Conservation (phyloP, 805 yeast genomes). For the Monosporozyma solicola region DNA sequence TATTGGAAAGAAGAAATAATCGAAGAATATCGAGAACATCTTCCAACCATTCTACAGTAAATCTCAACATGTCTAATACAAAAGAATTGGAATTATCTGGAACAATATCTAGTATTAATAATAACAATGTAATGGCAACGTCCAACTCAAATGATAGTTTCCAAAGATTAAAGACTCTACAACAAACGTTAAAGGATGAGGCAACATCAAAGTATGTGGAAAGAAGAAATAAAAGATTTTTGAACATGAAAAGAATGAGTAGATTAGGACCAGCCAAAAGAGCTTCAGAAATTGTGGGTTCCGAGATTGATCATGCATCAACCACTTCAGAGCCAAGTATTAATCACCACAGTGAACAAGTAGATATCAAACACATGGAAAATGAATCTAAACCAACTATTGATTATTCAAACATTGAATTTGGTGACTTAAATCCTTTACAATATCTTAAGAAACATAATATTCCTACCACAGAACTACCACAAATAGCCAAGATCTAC, state of each 20-base stretch:
- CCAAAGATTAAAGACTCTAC: conserved; percentile 16
- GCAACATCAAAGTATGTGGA: conserved; percentile 17
- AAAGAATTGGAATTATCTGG: background rate
- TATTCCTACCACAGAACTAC: conserved; percentile 31
- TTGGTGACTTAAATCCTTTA: conserved; percentile 34
- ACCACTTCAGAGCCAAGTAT: background rate
- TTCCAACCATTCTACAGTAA: conserved; percentile 1
- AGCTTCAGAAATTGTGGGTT: conserved; percentile 8
- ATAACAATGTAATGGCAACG: background rate
- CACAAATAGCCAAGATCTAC: conserved; percentile 30
- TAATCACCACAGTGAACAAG: background rate
- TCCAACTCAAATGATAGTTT: conserved; percentile 3
- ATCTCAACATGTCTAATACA: background rate
- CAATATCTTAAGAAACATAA: conserved; percentile 32
- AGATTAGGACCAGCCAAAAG: conserved; percentile 29
- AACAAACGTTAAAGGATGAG: conserved; percentile 23
- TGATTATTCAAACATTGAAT: conserved; percentile 21
- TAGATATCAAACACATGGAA: background rate
- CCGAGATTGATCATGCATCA: background rate
- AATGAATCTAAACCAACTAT: background rate
- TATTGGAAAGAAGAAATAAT: conserved; percentile 1
- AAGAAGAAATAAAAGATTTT: conserved; percentile 22
- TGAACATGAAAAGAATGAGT: conserved; percentile 17
- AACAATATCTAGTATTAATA: conserved; percentile 2
- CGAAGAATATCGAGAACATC: background rate